Conservation (phyloP, 768 basidiomycete species). For the Infundibulicybe gibba region DNA sequence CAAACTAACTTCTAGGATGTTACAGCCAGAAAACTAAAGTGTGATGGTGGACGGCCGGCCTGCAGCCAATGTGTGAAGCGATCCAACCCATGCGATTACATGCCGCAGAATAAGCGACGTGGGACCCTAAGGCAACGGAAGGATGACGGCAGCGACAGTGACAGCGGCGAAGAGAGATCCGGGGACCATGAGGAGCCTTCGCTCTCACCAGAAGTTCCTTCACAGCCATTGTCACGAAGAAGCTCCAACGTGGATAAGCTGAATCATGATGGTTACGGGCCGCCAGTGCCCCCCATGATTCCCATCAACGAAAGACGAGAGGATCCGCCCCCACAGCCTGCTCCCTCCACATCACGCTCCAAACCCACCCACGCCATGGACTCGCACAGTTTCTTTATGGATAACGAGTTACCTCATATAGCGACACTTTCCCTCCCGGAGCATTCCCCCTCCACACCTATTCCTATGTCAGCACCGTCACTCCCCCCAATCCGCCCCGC, state of each 20-base stretch:
- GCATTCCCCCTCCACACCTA: slow-evolving; percentile 49
- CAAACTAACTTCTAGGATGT: slow-evolving; percentile 11
- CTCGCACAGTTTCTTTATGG: slow-evolving; percentile 44
- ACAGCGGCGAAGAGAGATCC: slow-evolving; percentile 59
- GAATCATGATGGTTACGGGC: slow-evolving; percentile 31
- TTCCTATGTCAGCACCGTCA: slow-evolving; percentile 59
- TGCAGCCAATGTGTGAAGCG: slow-evolving; percentile 82
- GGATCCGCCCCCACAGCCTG: slow-evolving; percentile 24
- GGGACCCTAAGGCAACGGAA: slow-evolving; percentile 54
- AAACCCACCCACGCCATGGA: slow-evolving; percentile 25
- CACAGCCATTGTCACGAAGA: slow-evolving; percentile 43
- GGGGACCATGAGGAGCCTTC: slow-evolving; percentile 47
- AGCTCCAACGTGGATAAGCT: slow-evolving; percentile 45
- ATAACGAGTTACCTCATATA: slow-evolving; percentile 69
- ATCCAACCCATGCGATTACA: slow-evolving; percentile 76
- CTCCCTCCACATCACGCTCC: slow-evolving; percentile 33
- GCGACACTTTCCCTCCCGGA: slow-evolving; percentile 64
- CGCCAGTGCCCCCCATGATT: slow-evolving; percentile 35
- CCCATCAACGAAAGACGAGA: slow-evolving; percentile 44
- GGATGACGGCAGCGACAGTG: slow-evolving; percentile 66
- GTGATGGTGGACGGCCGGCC: slow-evolving; percentile 81
- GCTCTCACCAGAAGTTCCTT: slow-evolving; percentile 55
- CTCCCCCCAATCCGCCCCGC: slow-evolving; percentile 64
- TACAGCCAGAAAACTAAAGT: slow-evolving; percentile 83
- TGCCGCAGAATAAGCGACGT: slow-evolving; percentile 73